These are phyloP conservation scores for Xerocomus brunneocitrinus DNA, from an alignment of 768 basidiomycete species.

Conservation along the genomic window DNA sequence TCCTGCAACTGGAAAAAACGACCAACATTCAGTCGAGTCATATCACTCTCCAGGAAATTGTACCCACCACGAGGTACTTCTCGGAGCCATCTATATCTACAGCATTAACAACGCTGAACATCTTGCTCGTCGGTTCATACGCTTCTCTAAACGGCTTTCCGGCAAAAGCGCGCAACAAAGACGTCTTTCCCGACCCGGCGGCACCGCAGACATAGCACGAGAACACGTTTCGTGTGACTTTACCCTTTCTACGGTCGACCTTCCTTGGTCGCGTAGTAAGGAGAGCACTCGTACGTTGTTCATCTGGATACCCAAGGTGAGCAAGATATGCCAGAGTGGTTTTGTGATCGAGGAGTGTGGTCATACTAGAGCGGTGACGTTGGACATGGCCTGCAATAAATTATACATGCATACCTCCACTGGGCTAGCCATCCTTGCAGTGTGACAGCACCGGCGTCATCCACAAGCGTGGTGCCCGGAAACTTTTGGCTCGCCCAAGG, in stretches of 20 bases:
- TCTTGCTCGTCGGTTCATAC: conserved; percentile 88
- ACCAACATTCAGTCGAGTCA: not conserved
- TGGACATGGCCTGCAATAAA: not conserved
- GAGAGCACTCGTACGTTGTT: conserved; percentile 77
- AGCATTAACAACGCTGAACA: conserved; percentile 89
- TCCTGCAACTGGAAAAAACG: conserved; percentile 72
- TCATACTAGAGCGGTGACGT: conserved; percentile 62
- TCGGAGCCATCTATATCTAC: conserved; percentile 94
- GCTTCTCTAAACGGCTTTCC: conserved; percentile 68
- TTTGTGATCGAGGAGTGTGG: conserved; percentile 89
- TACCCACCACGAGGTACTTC: conserved; percentile 91
- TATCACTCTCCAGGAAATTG: conserved; percentile 33
- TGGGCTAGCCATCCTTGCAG: conserved; percentile 97
- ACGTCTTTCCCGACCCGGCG: conserved; percentile 94
- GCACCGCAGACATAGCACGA: conserved; percentile 92
- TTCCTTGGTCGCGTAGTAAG: conserved; percentile 82
- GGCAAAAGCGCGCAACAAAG: conserved; percentile 77
- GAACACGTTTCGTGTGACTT: conserved; percentile 88
- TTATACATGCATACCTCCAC: conserved; percentile 71
- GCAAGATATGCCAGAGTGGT: conserved; percentile 92
- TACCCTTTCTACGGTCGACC: conserved; percentile 80
- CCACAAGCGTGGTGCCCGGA: conserved; percentile 83
- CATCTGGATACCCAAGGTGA: conserved; percentile 85
- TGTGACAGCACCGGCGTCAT: conserved; percentile 88
- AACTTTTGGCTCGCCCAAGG: conserved; percentile 94